Evolutionary conservation across 2,329 filamentous ascomycete genomes (phyloP).

Genomic region (Diaporthe sp.): DNA sequence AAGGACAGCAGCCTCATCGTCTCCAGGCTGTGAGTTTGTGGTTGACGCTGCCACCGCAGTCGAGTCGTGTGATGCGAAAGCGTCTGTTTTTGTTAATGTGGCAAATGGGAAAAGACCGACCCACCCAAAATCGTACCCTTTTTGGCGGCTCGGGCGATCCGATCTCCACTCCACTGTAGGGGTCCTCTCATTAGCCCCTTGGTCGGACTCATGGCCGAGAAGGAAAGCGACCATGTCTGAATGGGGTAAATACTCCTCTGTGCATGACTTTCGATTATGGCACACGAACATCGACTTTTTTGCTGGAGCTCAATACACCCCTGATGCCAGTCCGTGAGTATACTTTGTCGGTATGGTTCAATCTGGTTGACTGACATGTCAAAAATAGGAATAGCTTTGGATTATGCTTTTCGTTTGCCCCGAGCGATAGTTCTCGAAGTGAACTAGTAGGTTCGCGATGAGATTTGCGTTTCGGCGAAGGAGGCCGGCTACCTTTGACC

Average conservation of each 20-base stretch:
- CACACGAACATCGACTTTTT: background rate
- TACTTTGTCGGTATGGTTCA: background rate
- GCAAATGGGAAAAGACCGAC: background rate
- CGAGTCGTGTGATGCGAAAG: background rate
- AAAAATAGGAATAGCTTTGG: background rate
- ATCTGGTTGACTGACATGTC: background rate
- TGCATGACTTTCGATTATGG: background rate
- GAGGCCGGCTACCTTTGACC: background rate
- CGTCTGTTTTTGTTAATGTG: background rate
- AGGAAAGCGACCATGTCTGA: slow-evolving; percentile 2
- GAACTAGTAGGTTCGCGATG: too few relatives aligned
- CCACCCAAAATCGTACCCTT: background rate
- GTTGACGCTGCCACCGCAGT: background rate
- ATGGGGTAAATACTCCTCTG: background rate
- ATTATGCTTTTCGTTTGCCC: background rate
- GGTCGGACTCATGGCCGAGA: slow-evolving; percentile 10
- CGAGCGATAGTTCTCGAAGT: too few relatives aligned
- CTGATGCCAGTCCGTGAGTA: too few relatives aligned
- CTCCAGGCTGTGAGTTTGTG: background rate
- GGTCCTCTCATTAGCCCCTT: slow-evolving; percentile 9
- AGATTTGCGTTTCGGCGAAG: background rate
- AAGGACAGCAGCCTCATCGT: background rate
- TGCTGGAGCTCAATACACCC: background rate
- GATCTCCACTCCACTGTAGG: background rate
- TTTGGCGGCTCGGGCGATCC: slow-evolving; percentile 3